These are phyloP conservation scores for Nemania sp. DNA, from an alignment of 2,329 filamentous ascomycete genomes.

Conservation along the genomic window DNA sequence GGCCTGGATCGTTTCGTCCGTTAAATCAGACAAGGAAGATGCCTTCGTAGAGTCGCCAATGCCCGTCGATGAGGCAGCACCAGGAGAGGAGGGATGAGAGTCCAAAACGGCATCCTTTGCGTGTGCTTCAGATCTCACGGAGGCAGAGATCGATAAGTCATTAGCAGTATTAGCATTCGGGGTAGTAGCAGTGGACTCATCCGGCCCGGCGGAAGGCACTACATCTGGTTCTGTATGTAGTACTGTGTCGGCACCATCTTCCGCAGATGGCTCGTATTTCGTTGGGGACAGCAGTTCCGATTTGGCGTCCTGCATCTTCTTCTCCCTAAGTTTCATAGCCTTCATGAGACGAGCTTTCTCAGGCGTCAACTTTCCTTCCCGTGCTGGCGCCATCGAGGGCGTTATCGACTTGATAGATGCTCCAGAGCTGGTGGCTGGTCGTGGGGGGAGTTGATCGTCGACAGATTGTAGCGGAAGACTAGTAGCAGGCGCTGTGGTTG, in stretches of 20 bases:
- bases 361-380: slow-evolving; percentile 67
- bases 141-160: slow-evolving; percentile 46
- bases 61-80: slow-evolving; percentile 55
- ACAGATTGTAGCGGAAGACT: slow-evolving; percentile 35
- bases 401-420: slow-evolving; percentile 47
- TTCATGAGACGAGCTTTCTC: slow-evolving; percentile 95
- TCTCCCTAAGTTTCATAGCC: slow-evolving; percentile 86
- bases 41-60: slow-evolving; percentile 63
- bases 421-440: slow-evolving; percentile 51
- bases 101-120: slow-evolving; percentile 56
- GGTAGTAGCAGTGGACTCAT: slow-evolving; percentile 43
- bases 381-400: slow-evolving; percentile 45
- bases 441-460: slow-evolving; percentile 42
- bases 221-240: slow-evolving; percentile 31
- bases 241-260: slow-evolving; percentile 31
- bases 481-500: slow-evolving; percentile 43
- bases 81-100: slow-evolving; percentile 61
- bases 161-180: slow-evolving; percentile 60
- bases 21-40: slow-evolving; percentile 65
- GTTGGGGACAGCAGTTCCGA: slow-evolving; percentile 31
- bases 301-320: slow-evolving; percentile 51
- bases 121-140: slow-evolving; percentile 46
- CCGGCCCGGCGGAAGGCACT: slow-evolving; percentile 33
- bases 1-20: slow-evolving; percentile 59
- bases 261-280: slow-evolving; percentile 27